Percentiles rank a stretch among this genome's conserved stretches.
phyloP scores from a whole-genome alignment of 257 asterid genomes.

The Verbena officinalis region DNA sequence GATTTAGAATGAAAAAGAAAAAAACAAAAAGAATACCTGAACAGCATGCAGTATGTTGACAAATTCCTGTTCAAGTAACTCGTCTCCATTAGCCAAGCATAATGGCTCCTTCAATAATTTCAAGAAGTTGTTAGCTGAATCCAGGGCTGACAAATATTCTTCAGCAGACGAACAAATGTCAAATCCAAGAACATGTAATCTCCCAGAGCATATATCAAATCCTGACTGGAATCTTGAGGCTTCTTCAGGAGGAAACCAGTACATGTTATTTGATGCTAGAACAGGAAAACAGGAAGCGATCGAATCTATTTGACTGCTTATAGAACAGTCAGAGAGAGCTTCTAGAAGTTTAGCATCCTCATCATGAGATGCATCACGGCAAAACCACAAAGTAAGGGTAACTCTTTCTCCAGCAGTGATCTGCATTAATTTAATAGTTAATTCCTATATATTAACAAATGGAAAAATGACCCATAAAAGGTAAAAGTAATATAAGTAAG shows the following conservation, averaged over 20 bases:
- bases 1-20: slow-evolving; percentile 25
- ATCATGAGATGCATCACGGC: slow-evolving; percentile 73
- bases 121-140: slow-evolving; percentile 44
- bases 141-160: slow-evolving; percentile 26
- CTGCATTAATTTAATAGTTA: slow-evolving; percentile 46
- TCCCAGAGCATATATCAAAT: slow-evolving; percentile 75
- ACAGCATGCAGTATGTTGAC: slow-evolving; percentile 76
- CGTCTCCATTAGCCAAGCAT: slow-evolving; percentile 47
- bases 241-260: slow-evolving; percentile 93
- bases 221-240: slow-evolving; percentile 67
- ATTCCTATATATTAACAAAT: background rate
- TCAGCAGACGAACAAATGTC: slow-evolving; percentile 44
- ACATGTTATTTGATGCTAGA: slow-evolving; percentile 74
- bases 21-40: slow-evolving; percentile 86
- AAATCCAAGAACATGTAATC: slow-evolving; percentile 70
- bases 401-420: slow-evolving; percentile 80
- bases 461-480: slow-evolving; percentile 5
- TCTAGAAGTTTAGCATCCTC: slow-evolving; percentile 76
- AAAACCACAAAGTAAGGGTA: slow-evolving; percentile 93
- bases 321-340: slow-evolving; percentile 50
- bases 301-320: slow-evolving; percentile 26
- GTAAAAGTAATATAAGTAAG: background rate
- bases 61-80: slow-evolving; percentile 54
- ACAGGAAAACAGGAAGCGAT: slow-evolving; percentile 46
- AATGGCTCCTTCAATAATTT: slow-evolving; percentile 54